A percentile compares a stretch with the other conserved stretches of the same genome.
These are phyloP conservation scores for Toxicodendron radicans DNA, from an alignment of 345 rosid species.

Conservation along the genomic window DNA sequence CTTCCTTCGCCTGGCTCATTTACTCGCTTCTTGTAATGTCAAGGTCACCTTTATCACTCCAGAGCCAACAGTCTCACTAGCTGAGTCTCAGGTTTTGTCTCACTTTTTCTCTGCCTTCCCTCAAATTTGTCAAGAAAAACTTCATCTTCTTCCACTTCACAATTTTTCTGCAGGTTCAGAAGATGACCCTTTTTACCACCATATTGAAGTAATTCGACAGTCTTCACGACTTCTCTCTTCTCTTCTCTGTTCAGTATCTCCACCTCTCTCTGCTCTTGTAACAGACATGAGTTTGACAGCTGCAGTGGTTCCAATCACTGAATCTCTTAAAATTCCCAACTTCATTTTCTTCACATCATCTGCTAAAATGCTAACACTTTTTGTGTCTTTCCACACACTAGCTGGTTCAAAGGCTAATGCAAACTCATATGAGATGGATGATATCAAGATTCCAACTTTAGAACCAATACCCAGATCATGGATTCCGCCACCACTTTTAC, in stretches of 20 bases:
- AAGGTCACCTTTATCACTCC: constrained; percentile 36
- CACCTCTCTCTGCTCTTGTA: constrained; percentile 32
- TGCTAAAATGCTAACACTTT: constrained; percentile 40
- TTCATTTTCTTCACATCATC: constrained; percentile 47
- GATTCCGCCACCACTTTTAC: constrained; percentile 28
- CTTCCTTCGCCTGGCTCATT: constrained; percentile 38
- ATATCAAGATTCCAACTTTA: constrained; percentile 17
- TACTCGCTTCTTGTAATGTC: constrained; percentile 18
- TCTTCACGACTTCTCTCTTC: constrained; percentile 33
- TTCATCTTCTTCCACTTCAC: constrained; percentile 8
- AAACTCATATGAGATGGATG: neutral
- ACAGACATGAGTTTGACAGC: constrained; percentile 41
- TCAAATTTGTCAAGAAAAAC: constrained; percentile 21
- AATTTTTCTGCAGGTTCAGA: constrained; percentile 1
- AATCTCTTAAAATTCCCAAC: constrained; percentile 31
- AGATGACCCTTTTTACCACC: constrained; percentile 40
- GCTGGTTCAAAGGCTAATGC: neutral
- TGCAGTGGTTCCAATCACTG: constrained; percentile 29
- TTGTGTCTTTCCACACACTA: constrained; percentile 25
- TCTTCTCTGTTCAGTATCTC: constrained; percentile 31
- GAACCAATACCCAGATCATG: constrained; percentile 27
- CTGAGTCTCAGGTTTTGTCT: constrained; percentile 30
- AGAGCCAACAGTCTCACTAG: constrained; percentile 33
- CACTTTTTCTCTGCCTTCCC: constrained; percentile 28
- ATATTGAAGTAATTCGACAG: constrained; percentile 22